Evolutionary conservation across 2,329 filamentous ascomycete genomes (phyloP).

Genomic region (Paecilomyces sp.): DNA sequence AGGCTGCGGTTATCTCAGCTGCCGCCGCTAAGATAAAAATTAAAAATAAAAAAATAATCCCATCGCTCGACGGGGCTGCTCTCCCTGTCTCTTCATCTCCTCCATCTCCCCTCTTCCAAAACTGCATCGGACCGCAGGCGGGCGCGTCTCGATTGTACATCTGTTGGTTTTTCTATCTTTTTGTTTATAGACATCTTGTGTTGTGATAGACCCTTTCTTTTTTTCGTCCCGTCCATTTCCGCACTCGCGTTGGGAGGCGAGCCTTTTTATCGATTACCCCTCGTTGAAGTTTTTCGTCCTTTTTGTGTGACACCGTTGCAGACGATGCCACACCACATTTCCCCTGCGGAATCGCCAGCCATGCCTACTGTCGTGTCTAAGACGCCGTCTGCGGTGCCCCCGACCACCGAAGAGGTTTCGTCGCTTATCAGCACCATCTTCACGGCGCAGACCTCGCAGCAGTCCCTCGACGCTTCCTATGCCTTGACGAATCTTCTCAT

Average conservation of each 20-base stretch:
- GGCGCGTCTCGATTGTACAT: background rate
- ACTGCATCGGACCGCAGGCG: background rate
- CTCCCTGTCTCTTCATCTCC: background rate
- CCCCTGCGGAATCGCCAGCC: constrained; percentile 31
- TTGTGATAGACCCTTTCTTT: background rate
- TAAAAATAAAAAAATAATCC: background rate
- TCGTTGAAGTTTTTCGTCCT: background rate
- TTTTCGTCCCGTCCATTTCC: background rate
- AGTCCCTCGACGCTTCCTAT: constrained; percentile 62
- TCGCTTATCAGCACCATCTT: constrained; percentile 62
- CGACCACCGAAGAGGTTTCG: constrained; percentile 59
- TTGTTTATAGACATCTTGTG: background rate
- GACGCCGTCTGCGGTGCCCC: constrained; percentile 41
- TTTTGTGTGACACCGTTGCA: background rate
- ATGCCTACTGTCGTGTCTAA: constrained; percentile 45
- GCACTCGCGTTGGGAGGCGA: background rate
- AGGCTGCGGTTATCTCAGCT: background rate
- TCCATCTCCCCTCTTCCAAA: background rate
- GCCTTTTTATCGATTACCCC: background rate
- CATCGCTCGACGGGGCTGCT: background rate
- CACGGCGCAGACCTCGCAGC: constrained; percentile 59
- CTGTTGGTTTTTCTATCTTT: background rate
- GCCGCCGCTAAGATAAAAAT: background rate
- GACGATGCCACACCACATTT: constrained; percentile 43
- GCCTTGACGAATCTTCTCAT: constrained; percentile 57